Evolutionary conservation across 1,284 basidiomycete species (phyloP), one percentile per base, ranked within the genome.

Genomic region (Caloboletus firmus): DNA sequence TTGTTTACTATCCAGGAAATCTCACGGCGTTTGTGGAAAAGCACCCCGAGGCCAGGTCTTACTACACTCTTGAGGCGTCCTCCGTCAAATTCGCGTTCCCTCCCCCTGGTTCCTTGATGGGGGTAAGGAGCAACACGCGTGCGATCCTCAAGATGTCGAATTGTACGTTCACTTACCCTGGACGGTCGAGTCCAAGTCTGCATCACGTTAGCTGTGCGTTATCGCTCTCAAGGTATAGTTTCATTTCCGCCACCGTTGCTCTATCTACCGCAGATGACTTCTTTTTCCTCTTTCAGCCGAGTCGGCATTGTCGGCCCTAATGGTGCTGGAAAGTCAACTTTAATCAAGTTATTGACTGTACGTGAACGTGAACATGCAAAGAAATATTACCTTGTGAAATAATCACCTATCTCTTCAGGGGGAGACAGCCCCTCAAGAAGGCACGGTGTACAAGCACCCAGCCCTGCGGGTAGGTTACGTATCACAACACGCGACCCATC

Each of bases 21-120:
- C 82, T 99, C 36, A 93, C 93, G 52, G 79, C 84, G 51, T 99
- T 99, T 72, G 96, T 98, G 56, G 87, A 84, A 67, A 84, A 84
- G 64, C 93, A 96, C 62, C 96, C 96, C 11, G 91, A 95, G 67
- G 97, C 95, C 49, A 94, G 91, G 77, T 94, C 94, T 10, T 99
- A 98, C 82, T 98, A 98, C 78, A 96, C 94, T 30, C 86, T 99
- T 30, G 91, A 93, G 15, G 95, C 95, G 3, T 95, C 93, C 51
- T 89, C 92, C 54, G 89, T 98, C 78, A 96, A 95, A 76, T 98
- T 99, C 78, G 78, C 91, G 34, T 99, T 99, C 84, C 96, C 96
- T 44, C 84, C 95, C 32, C 96, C 96, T 40, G 96, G 96, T 46
- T 93, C 91, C 49, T 82, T 99, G 59, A 95, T 98, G 91, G 96